Base-by-base conservation (phyloP, 805 yeast genomes). In the Saturnispora gosingensis region DNA sequence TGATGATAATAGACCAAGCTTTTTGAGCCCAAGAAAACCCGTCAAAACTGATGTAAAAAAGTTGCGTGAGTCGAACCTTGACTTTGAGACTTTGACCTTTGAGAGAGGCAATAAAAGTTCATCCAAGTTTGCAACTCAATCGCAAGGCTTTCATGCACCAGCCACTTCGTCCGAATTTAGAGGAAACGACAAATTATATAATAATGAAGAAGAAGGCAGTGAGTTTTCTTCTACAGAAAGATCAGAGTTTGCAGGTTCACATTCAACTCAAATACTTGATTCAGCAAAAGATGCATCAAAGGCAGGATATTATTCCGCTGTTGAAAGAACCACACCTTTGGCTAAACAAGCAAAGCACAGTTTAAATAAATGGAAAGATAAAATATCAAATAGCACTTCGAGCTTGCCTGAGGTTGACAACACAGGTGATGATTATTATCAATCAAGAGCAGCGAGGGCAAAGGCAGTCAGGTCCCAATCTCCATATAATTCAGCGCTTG, bases 291-390 rank as follows among this genome's bases (percentile, higher is more conserved):
- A 43, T 22, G 51, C 51, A 28, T 51, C 52, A 16, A 55, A 49
- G 20, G 46, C 50, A 7, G 56, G 58, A 25, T 53, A 40, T 15
- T n/a, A 49, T 22, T 24, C 44, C 5, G 56, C 54, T 5, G 49
- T 42, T n/a, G 58, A 53, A 35, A 54, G 46, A 22, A 52, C 58
- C 0, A 43, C 48, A 3, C 56, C 58, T 6, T 46, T 44, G n/a
- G 52, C 57, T 7, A 44, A 48, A 20, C 53, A 54, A 18, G 55
- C 57, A 22, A 46, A 51, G 35, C 45, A 43, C 8, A 50, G 53
- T 9, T 5, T 55, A 15, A 43, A 32, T 27, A 56, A 54, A 40
- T 48, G 51, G 53, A 56, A 54, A 24, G 51, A 46, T 32, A 56
- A 48, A 10, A 32, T 54, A 1, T 50, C 48, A 15, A 55, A 34